Evolutionary conservation across 1,284 basidiomycete species (phyloP), one percentile per base, ranked within the genome.

Genomic region (Earliella scabrosa): DNA sequence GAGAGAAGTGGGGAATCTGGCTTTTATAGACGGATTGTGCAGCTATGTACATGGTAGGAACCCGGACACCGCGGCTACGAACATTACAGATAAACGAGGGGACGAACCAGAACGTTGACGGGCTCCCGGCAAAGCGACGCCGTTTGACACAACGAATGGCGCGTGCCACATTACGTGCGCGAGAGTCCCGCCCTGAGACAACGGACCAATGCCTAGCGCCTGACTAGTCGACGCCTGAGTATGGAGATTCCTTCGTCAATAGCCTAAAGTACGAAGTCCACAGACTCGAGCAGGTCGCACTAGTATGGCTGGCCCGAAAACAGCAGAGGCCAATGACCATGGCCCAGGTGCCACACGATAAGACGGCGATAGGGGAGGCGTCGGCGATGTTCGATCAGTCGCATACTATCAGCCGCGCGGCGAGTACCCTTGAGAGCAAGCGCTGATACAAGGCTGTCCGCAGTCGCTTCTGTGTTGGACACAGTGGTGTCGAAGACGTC

Each of bases 21-120:
- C 14, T 65, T 65, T 65, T 65, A 63, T 65, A 65, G 21, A 23
- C 29, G 16, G 44, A n/a, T 20, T 7, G 40, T 11, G 23, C 27
- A 36, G 29, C 40, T 63, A 63, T 55, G 58, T 58, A 63, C 61
- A 63, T 60, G 61, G 52, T 40, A 52, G 50, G 63, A 63, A 54
- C 55, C 57, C 61, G 58, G 58, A 63, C 61, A 63, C 61, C 58
- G 50, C 48, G 40, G 43, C 45, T 20, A 24, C n/a, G 32, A 8
- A 36, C 35, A 20, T 43, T 26, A 10, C 48, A 36, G 41, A 41
- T 43, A 38, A 31, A 31, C 27, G 3, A 46, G 45, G 11, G 10
- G 10, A n/a, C 40, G 10, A 41, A 7, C 29, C 32, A 38, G 9
- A 36, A n/a, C 45, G 29, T 44, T 11, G 13, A 35, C 26, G 11